Evolutionary conservation across 257 asterid species (phyloP).

Genomic region (Paraleonurus japonicus): DNA sequence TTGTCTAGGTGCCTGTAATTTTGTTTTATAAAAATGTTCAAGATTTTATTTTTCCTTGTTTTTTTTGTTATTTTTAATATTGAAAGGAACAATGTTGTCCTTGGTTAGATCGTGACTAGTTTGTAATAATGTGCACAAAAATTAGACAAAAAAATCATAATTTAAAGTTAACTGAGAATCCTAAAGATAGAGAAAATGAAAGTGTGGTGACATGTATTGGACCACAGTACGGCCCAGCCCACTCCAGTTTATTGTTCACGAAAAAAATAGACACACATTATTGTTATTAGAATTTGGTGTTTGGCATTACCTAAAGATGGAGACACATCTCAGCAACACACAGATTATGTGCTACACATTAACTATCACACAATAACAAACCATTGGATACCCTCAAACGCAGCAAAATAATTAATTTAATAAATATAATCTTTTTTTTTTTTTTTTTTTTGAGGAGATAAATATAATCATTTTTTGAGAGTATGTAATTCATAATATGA

Average conservation of each 20-base stretch:
- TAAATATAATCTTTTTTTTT: no score
- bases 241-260: neutral
- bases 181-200: slow-evolving; percentile 6
- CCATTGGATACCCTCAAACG: slow-evolving; percentile 32
- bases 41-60: neutral
- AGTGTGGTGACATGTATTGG: slow-evolving; percentile 22
- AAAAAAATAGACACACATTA: neutral
- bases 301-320: slow-evolving; percentile 46
- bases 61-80: neutral
- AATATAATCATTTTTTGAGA: no score
- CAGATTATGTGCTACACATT: neutral
- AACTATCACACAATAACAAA: neutral
- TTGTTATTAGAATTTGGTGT: slow-evolving; percentile 19
- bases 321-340: slow-evolving; percentile 25
- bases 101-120: neutral
- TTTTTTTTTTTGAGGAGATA: no score
- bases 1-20: neutral
- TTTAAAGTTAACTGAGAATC: neutral
- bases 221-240: slow-evolving; percentile 37
- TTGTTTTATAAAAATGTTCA: neutral
- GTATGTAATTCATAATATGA: no score
- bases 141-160: neutral
- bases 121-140: neutral
- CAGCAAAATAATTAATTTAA: neutral
- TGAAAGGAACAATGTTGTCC: neutral